Conservation (phyloP, 352 stramenopile species). For the Phytophthora rubi region DNA sequence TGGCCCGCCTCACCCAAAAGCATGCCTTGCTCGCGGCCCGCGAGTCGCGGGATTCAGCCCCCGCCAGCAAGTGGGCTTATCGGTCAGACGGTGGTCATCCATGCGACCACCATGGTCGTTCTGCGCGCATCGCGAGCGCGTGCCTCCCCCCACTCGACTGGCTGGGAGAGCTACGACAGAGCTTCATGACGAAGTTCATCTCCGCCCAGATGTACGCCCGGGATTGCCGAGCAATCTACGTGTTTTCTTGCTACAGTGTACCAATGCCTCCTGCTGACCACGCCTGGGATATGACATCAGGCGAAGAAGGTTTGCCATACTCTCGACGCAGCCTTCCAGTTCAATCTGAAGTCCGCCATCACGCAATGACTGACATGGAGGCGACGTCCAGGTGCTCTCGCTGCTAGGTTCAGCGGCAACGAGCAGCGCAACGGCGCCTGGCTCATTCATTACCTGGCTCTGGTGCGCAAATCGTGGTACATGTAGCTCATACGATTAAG, state of each 20-base stretch:
- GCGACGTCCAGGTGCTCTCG: neutral
- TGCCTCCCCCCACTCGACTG: conserved; percentile 28
- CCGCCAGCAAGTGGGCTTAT: conserved; percentile 3
- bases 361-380: neutral
- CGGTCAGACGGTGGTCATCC: neutral
- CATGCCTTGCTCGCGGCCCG: conserved; percentile 6
- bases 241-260: neutral
- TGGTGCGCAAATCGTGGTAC: conserved; percentile 16
- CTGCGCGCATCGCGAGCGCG: conserved; percentile 17
- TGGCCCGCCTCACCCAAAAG: conserved; percentile 24
- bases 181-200: neutral
- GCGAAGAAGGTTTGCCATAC: neutral
- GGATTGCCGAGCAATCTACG: conserved; percentile 7
- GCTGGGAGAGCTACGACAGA: neutral
- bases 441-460: conserved; percentile 17
- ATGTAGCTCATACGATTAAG: conserved; percentile 3
- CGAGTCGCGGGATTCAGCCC: conserved; percentile 1
- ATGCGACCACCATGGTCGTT: neutral
- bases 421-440: conserved; percentile 7
- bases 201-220: conserved; percentile 5
- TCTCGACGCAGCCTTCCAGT: neutral
- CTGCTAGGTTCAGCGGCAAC: neutral
- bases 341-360: neutral
- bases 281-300: neutral
- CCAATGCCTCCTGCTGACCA: neutral